Evolutionary conservation across 768 basidiomycete species (phyloP).

Genomic region (Amanita molliuscula): DNA sequence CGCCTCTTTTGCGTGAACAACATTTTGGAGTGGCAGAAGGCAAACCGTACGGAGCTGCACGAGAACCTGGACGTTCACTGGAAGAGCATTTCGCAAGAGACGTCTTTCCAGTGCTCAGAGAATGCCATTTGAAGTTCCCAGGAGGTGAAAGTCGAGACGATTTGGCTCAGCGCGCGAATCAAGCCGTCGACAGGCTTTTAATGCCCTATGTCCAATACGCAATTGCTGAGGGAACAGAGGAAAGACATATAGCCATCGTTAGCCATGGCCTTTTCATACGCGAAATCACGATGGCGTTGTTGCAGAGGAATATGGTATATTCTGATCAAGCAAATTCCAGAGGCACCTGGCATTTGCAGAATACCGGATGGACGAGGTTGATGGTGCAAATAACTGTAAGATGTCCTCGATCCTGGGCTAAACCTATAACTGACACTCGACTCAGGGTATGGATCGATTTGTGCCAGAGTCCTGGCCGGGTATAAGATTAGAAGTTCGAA

Average conservation of each 20-base stretch:
- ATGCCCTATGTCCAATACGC: constrained; percentile 42
- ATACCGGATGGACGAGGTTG: constrained; percentile 63
- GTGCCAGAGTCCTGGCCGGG: constrained; percentile 4
- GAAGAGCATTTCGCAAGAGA: constrained; percentile 42
- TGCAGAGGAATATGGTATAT: constrained; percentile 26
- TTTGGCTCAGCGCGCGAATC: constrained; percentile 42
- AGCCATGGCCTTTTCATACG: constrained; percentile 69
- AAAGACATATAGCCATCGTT: constrained; percentile 50
- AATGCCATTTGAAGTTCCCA: constrained; percentile 46
- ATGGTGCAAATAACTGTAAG: constrained; percentile 29
- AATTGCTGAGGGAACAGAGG: constrained; percentile 23
- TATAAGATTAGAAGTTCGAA: constrained; percentile 23
- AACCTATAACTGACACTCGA: not conserved
- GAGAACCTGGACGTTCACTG: constrained; percentile 20
- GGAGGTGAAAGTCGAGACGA: constrained; percentile 67
- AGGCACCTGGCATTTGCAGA: constrained; percentile 42
- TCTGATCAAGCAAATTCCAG: constrained; percentile 11
- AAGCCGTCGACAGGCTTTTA: constrained; percentile 39
- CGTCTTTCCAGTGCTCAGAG: constrained; percentile 38
- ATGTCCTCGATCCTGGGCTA: not conserved
- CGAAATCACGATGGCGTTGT: constrained; percentile 43
- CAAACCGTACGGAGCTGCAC: constrained; percentile 30
- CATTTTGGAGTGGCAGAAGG: constrained; percentile 67
- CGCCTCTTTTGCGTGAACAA: constrained; percentile 54
- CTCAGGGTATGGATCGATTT: not conserved